A percentile compares a stretch with the other conserved stretches of the same genome.
phyloP scores from a whole-genome alignment of 176 grass and related monocot genomes.

The Lolium multiflorum region DNA sequence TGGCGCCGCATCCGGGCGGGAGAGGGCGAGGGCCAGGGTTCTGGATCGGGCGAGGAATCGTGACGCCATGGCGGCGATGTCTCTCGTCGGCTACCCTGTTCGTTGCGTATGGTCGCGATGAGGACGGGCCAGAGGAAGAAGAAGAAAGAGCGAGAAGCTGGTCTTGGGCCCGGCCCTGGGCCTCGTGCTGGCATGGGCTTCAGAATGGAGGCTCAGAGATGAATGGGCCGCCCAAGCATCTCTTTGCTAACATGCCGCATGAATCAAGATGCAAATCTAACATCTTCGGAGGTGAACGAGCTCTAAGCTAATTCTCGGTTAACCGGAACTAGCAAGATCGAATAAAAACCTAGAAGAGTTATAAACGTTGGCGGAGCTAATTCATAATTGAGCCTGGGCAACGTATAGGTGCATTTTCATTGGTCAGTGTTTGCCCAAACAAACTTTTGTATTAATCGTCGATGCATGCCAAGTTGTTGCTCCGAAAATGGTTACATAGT shows the following conservation, averaged over 20 bases:
- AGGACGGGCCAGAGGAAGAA: not conserved
- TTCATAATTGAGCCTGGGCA: too few species aligned
- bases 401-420: too few species aligned
- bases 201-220: not conserved
- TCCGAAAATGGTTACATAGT: too few species aligned
- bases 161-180: not conserved
- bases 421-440: too few species aligned
- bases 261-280: too few species aligned
- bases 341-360: too few species aligned
- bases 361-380: too few species aligned
- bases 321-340: too few species aligned
- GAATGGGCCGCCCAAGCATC: not conserved
- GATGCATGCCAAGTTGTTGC: too few species aligned
- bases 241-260: not conserved
- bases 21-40: constrained; percentile 33
- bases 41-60: constrained; percentile 53
- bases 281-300: not conserved
- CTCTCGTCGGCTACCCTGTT: too few species aligned
- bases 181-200: constrained; percentile 4
- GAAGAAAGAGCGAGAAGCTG: not conserved
- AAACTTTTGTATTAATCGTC: too few species aligned
- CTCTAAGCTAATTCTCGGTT: too few species aligned
- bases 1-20: constrained; percentile 20
- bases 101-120: not conserved
- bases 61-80: constrained; percentile 48